Percentiles rank a stretch among this genome's conserved stretches.
phyloP scores from a whole-genome alignment of 1,139 yeast species.

The Debaryomyces fabryi region DNA sequence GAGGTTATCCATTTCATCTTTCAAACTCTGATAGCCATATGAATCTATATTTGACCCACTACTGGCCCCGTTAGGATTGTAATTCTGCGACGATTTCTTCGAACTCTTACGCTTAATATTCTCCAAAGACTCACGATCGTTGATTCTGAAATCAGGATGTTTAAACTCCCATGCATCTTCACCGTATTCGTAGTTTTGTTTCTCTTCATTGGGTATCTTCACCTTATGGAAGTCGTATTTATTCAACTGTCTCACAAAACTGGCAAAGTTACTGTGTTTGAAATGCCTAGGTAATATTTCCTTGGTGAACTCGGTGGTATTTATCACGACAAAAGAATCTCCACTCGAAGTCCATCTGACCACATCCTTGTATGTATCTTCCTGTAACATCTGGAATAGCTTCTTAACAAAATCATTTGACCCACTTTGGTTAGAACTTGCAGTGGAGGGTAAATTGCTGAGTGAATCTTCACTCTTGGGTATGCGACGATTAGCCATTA shows the following conservation, averaged over 20 bases:
- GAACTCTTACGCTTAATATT: slow-evolving; percentile 74
- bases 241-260: slow-evolving; percentile 91
- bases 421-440: slow-evolving; percentile 42
- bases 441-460: slow-evolving; percentile 18
- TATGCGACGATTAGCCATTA: slow-evolving; percentile 8
- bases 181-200: slow-evolving; percentile 59
- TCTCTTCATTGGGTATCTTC: slow-evolving; percentile 59
- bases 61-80: slow-evolving; percentile 8
- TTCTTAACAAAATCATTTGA: slow-evolving; percentile 79
- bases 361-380: slow-evolving; percentile 67
- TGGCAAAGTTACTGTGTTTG: slow-evolving; percentile 91
- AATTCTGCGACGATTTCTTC: slow-evolving; percentile 30
- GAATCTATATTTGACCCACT: slow-evolving; percentile 9
- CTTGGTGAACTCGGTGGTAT: slow-evolving; percentile 87
- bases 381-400: slow-evolving; percentile 81
- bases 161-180: slow-evolving; percentile 94
- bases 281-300: slow-evolving; percentile 86
- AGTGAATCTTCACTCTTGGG: slow-evolving; percentile 12
- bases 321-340: slow-evolving; percentile 84
- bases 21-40: slow-evolving; percentile 26
- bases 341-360: slow-evolving; percentile 86
- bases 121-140: slow-evolving; percentile 71
- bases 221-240: slow-evolving; percentile 98
- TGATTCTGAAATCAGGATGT: slow-evolving; percentile 81
- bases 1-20: slow-evolving; percentile 46